Conservation (phyloP, 768 basidiomycete genomes). For the Calocera cornea region DNA sequence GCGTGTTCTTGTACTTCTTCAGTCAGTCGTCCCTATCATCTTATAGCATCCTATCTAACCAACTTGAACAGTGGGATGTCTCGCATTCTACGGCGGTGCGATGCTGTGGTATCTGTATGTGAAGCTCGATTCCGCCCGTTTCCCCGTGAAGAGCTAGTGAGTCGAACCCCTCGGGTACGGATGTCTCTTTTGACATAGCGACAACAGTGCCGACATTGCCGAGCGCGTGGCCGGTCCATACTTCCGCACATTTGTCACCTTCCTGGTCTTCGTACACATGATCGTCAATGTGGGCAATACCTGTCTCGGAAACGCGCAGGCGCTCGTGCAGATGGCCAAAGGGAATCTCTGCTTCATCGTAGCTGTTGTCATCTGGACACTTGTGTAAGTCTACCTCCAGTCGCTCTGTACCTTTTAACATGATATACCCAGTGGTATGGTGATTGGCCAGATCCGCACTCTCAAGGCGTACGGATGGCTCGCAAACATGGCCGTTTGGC, state of each 20-base stretch:
- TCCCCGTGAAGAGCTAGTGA: conserved; percentile 38
- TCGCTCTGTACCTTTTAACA: background rate
- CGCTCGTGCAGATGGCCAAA: conserved; percentile 38
- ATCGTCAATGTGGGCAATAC: conserved; percentile 36
- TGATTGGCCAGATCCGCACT: conserved; percentile 45
- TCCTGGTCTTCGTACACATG: conserved; percentile 45
- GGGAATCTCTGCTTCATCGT: conserved; percentile 34
- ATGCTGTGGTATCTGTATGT: conserved; percentile 44
- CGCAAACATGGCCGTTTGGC: conserved; percentile 38
- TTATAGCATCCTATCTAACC: background rate
- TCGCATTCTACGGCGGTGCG: conserved; percentile 43
- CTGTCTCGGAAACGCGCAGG: conserved; percentile 26
- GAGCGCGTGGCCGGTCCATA: conserved; percentile 40
- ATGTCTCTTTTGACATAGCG: background rate
- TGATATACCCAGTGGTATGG: conserved; percentile 29
- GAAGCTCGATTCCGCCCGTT: conserved; percentile 42
- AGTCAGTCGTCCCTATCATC: background rate
- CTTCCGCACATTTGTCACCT: conserved; percentile 34
- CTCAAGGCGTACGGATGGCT: conserved; percentile 40
- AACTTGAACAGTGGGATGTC: conserved; percentile 26
- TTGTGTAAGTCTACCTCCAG: conserved; percentile 17
- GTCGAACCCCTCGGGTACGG: background rate
- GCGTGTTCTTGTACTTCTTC: conserved; percentile 10
- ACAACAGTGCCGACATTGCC: conserved; percentile 33
- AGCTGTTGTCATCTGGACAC: conserved; percentile 43